These are phyloP conservation scores for Stachybotrys echinatus DNA, from an alignment of 2,329 filamentous ascomycete genomes.

Conservation along the genomic window DNA sequence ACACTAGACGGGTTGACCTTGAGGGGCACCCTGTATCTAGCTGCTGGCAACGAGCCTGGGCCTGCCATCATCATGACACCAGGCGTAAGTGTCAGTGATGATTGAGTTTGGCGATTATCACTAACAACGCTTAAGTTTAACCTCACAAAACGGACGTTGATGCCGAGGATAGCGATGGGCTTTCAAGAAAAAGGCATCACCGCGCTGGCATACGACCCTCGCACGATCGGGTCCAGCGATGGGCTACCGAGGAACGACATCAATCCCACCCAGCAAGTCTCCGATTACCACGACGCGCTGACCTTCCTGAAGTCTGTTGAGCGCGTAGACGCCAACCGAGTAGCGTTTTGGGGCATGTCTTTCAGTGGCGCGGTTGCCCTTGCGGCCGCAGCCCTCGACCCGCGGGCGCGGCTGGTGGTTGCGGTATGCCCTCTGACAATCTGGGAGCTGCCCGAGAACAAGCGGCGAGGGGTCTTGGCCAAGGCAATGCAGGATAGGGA, in stretches of 20 bases:
- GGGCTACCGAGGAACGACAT: conserved; percentile 31
- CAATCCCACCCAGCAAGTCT: conserved; percentile 23
- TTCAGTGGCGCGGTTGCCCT: conserved; percentile 19
- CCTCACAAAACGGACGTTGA: no score
- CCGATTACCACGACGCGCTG: conserved; percentile 31
- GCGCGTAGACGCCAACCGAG: conserved; percentile 23
- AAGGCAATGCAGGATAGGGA: conserved; percentile 29
- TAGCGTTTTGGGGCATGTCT: conserved; percentile 24
- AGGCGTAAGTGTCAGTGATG: conserved; percentile 20
- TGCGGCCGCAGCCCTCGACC: conserved; percentile 20
- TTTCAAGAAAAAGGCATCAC: conserved; percentile 28
- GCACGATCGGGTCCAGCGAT: conserved; percentile 28
- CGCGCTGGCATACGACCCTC: conserved; percentile 28
- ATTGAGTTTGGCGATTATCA: no score
- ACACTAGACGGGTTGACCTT: conserved; percentile 33
- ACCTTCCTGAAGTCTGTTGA: conserved; percentile 34
- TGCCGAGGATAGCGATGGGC: conserved; percentile 14
- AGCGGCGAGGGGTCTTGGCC: conserved; percentile 15
- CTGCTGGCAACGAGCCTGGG: no score
- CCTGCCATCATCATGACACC: conserved; percentile 22
- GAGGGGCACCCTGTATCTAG: conserved; percentile 29
- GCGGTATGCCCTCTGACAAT: conserved; percentile 14
- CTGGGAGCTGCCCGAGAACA: not conserved
- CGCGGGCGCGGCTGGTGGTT: conserved; percentile 15
- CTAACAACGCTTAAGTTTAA: no score